Evolutionary conservation across 352 stramenopile genomes (phyloP).

Genomic region (Phytophthora quininea): DNA sequence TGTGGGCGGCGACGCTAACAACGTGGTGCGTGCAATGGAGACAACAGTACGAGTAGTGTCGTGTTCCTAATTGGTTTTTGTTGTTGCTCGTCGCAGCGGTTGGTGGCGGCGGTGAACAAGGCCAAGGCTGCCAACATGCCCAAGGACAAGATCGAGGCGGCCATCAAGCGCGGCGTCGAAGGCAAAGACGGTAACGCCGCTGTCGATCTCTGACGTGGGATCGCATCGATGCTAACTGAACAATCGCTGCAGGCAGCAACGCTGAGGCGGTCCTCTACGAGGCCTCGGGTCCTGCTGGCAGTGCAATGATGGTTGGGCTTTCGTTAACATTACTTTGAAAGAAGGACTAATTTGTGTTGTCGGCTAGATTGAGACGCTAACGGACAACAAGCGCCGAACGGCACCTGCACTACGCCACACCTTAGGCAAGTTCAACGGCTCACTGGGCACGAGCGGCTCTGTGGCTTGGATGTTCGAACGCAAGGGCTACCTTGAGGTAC

Average conservation of each 20-base stretch:
- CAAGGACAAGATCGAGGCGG: slow-evolving; percentile 84
- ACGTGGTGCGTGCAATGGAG: slow-evolving; percentile 53
- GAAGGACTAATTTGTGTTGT: too few relatives aligned
- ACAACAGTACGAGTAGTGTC: too few relatives aligned
- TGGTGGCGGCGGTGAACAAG: slow-evolving; percentile 66
- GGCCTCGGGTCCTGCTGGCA: slow-evolving; percentile 69
- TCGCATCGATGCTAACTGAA: too few relatives aligned
- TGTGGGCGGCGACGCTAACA: slow-evolving; percentile 66
- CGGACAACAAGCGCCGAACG: slow-evolving; percentile 85
- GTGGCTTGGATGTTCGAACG: slow-evolving; percentile 87
- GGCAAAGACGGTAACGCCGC: slow-evolving; percentile 62
- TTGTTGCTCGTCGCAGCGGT: slow-evolving; percentile 28
- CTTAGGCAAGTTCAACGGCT: slow-evolving; percentile 69
- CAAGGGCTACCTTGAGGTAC: slow-evolving; percentile 85
- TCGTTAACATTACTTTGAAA: too few relatives aligned
- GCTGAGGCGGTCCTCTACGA: slow-evolving; percentile 85
- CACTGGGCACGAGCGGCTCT: slow-evolving; percentile 75
- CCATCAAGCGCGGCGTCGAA: slow-evolving; percentile 83
- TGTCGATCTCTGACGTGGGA: not conserved
- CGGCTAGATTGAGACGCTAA: slow-evolving; percentile 80
- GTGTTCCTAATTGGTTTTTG: not conserved
- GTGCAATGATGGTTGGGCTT: slow-evolving; percentile 62
- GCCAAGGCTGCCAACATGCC: slow-evolving; percentile 85
- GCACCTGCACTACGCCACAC: slow-evolving; percentile 81
- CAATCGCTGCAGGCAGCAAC: slow-evolving; percentile 42